Evolutionary conservation across 768 basidiomycete species (phyloP), one percentile per base, ranked within the genome.

Genomic region (Lyophyllum decastes): DNA sequence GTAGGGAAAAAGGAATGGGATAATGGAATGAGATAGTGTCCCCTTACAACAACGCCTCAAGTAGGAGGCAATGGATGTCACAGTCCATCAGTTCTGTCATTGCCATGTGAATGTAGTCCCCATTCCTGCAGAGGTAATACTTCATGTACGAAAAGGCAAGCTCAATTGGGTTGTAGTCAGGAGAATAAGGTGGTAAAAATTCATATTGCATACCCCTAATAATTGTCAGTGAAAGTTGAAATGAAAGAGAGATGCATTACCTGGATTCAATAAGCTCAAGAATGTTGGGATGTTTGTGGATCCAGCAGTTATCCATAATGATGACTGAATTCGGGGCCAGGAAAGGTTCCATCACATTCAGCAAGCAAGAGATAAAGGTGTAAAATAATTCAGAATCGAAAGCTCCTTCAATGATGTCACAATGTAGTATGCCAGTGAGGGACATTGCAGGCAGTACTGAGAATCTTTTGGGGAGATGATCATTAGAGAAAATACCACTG

Each of bases 141-240:
- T 72, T 71, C 56, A 72, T 70, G 2, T 60, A 49, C 0, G 65
- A 72, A 43, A 71, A 70, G 1, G 64, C 66, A 9, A 65, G 62
- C 25, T 76, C 73, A 45, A 77, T 76, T 0, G 75, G 76, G 55
- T 77, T 76, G 49, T 66, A 70, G 55, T 77, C 72, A 0, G 73
- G 76, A 1, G 70, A 77, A 48, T 77, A 76, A 9, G 74, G 70
- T 14, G 73, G 73, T 0, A 77, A 63, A 52, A 66, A 78, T 17
- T 63, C 30, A 12, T 62, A 49, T 2, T 40, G 40, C 65, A 70
- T 68, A 3, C 67, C 67, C 25, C 67, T 66, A 41, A 12, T 54
- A 38, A 19, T 12, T 14, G 21, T 44, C 17, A 45, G 24, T 7
- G 9, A 38, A 14, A 16, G 14, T 38, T 38, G 8, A 16, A 41